A percentile compares a stretch with the other conserved stretches of the same genome.
Evolutionary conservation across 371 early-diverging fungal species (phyloP).

Genomic region (Rhizopus stolonifer): DNA sequence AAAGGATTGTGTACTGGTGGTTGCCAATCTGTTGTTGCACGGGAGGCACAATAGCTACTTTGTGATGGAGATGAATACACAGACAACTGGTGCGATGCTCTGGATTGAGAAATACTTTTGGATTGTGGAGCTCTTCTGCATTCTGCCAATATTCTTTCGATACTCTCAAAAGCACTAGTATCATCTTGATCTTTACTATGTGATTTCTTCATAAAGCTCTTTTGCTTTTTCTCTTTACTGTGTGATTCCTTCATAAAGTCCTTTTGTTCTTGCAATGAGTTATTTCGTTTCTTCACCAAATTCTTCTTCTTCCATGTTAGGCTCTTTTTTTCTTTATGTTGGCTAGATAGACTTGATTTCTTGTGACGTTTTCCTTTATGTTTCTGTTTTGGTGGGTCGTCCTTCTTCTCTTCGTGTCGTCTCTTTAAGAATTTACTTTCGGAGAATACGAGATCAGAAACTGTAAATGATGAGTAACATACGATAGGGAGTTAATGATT

Average conservation of each 20-base stretch:
- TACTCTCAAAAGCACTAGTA: conserved; percentile 5
- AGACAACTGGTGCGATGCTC: too few relatives aligned
- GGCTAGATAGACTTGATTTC: too few relatives aligned
- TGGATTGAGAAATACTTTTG: background rate
- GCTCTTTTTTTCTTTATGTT: too few relatives aligned
- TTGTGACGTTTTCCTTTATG: too few relatives aligned
- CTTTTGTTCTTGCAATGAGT: too few relatives aligned
- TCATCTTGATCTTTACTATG: background rate
- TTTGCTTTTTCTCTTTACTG: background rate
- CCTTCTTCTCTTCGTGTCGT: background rate
- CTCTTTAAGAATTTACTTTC: conserved; percentile 19
- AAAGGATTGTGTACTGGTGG: background rate
- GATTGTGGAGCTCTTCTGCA: background rate
- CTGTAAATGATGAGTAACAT: background rate
- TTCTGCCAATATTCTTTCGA: background rate
- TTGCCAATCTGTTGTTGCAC: background rate
- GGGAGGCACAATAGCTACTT: background rate
- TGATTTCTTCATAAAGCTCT: background rate
- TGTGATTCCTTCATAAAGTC: background rate
- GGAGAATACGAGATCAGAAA: conserved; percentile 22
- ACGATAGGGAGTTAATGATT: background rate
- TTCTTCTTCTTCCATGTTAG: background rate
- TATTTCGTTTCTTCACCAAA: too few relatives aligned
- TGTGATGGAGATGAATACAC: background rate
- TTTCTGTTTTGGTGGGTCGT: too few relatives aligned